Percentiles rank a stretch among this genome's conserved stretches.
phyloP scores from a whole-genome alignment of 352 stramenopile genomes.

The Peronospora farinosa region DNA sequence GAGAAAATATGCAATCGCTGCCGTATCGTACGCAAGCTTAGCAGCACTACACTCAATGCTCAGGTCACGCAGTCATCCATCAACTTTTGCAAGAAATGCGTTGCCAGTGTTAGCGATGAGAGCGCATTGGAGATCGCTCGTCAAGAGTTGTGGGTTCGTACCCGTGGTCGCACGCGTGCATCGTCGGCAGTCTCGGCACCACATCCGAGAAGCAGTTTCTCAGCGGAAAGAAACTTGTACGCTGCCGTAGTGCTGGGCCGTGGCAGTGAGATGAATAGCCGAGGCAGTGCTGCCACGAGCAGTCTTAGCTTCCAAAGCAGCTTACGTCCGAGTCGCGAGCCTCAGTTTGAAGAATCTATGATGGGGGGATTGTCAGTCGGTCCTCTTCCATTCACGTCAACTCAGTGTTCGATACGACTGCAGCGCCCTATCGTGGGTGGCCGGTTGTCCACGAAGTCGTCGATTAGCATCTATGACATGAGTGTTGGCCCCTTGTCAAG shows the following conservation, averaged over 20 bases:
- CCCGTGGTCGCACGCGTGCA: conserved; percentile 26
- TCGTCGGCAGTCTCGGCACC: conserved; percentile 26
- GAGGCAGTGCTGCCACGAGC: conserved; percentile 16
- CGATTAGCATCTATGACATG: conserved; percentile 15
- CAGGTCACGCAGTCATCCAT: conserved; percentile 41
- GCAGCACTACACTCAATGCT: conserved; percentile 35
- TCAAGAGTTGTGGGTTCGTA: conserved; percentile 44
- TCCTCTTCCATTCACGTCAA: conserved; percentile 17
- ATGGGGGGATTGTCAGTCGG: conserved; percentile 24
- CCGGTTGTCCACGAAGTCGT: conserved; percentile 18
- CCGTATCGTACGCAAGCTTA: conserved; percentile 41
- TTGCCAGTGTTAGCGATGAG: conserved; percentile 44
- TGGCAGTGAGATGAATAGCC: conserved; percentile 26
- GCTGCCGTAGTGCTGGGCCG: conserved; percentile 29
- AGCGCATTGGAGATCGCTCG: conserved; percentile 54
- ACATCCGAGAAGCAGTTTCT: conserved; percentile 26
- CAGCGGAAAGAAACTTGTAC: conserved; percentile 41
- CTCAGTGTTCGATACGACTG: conserved; percentile 14
- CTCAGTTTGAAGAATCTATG: conserved; percentile 13
- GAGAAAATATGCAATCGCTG: conserved; percentile 40
- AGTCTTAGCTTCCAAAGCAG: conserved; percentile 16
- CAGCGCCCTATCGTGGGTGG: conserved; percentile 8
- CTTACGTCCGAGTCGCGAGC: conserved; percentile 18
- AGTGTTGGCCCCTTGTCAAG: conserved; percentile 16
- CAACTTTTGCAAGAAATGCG: conserved; percentile 63